Base-by-base conservation (phyloP, 352 stramenopile genomes). In the Globisporangium camurandrum region DNA sequence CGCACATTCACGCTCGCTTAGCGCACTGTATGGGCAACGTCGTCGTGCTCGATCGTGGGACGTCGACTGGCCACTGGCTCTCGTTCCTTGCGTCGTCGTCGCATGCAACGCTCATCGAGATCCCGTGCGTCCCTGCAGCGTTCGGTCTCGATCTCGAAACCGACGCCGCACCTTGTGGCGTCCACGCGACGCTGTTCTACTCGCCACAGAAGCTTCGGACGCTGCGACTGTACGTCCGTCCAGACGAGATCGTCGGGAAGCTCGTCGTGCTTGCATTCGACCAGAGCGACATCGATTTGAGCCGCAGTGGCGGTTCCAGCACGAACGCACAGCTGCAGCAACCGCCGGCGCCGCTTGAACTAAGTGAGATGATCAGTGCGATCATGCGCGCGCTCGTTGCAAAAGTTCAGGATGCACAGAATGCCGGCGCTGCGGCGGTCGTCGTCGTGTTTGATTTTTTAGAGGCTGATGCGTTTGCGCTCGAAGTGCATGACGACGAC, bases 201-300 rank as follows among this genome's bases (percentile, higher is more conserved):
- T 85, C 75, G 4, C 78, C 78, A 0, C 61, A 89, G 54, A 80
- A 80, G n/a, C 56, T 89, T 10, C 59, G 51, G 36, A 76, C 69
- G 27, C 51, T 89, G 42, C 62, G 65, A 1, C 59, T 87, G 46
- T 87, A 83, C 40, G 78, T 89, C 16, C 73, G 78, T 1, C 75
- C 75, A 0, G 73, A 87, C 43, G 71, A 88, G 51, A 55, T 86
- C 20, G 69, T 84, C 5, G 67, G 67, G 17, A 71, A 71, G 26
- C 62, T 90, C 33, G 75, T 81, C n/a, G 70, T 90, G 33, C 61
- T 90, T 12, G 74, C 83, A 45, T 85, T 86, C 54, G 70, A 72
- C 24, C 69, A 83, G 48, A 60, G 73, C 10, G 75, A 90, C 38
- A 64, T 88, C 16, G 8, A 12, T 12, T 34, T 8, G 8, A 16